Evolutionary conservation across 2,329 filamentous ascomycete genomes (phyloP), one percentile per base, ranked within the genome.

Genomic region (Cladophialophora psammophila): DNA sequence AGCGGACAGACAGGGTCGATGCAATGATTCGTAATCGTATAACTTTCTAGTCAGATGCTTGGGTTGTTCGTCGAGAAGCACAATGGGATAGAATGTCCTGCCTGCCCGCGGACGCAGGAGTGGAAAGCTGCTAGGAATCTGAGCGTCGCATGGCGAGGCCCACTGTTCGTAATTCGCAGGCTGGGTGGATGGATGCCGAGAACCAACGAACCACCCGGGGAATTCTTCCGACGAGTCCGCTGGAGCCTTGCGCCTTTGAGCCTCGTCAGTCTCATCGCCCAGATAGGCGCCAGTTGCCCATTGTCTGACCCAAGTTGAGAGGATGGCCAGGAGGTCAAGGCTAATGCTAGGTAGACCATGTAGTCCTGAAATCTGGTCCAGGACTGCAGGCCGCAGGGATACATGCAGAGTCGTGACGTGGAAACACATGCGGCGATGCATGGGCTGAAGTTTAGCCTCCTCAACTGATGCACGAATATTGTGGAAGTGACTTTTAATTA

Each of bases 111-210:
- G 20, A 31, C 42, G 38, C 38, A 40, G 26, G 26, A 26, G 31
- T 53, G 50, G 53, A 55, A 55, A 55, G 53, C 53, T 55, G 53
- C 53, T 55, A 31, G 18, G 18, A 50, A 48, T 48, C 42, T 20
- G n/a, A 48, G 26, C n/a, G 52, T 54, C 20, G 52, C 26, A 54
- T 34, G 53, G 32, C 31, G 3, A 31, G 26, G 26, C 26, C 52
- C 12, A 13, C 15, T 34, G 32, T n/a, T 40, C 48, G 52, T 63
- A 61, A 61, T 61, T 63, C 53, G 60, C 36, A 63, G 53, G 53
- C 50, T 61, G 59, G 45, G 31, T 50, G 45, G 45, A 20, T 50
- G 18, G 45, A 31, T 31, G 45, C 45, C 20, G 45, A 50, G 45
- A 18, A 34, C 1, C 26, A 42, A 5, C 13, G 15, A 50, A 53